These are phyloP conservation scores for Pseudogymnoascus sp. DNA, from an alignment of 2,329 filamentous ascomycete species.

Conservation along the genomic window DNA sequence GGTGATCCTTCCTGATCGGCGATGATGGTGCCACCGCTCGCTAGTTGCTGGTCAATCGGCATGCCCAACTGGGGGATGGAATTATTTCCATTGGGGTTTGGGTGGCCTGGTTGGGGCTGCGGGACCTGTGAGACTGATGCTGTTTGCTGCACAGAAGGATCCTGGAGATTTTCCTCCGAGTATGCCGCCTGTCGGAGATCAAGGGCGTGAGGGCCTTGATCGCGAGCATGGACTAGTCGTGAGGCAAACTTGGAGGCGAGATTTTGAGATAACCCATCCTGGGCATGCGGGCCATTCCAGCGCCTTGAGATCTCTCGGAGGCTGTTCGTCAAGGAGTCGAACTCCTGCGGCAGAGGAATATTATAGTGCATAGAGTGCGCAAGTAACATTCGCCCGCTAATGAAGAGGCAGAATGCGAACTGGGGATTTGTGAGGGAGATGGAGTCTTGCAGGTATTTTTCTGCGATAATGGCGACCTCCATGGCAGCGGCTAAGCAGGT, in stretches of 20 bases:
- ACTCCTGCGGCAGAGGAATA: slow-evolving; percentile 24
- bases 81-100: not conserved
- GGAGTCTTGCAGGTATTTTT: slow-evolving; percentile 23
- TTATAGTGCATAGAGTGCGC: slow-evolving; percentile 31
- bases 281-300: slow-evolving; percentile 29
- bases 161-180: slow-evolving; percentile 22
- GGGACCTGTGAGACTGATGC: not conserved
- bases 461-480: slow-evolving; percentile 23
- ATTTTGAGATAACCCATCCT: slow-evolving; percentile 18
- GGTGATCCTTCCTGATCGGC: slow-evolving; percentile 18
- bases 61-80: not conserved
- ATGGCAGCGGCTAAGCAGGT: slow-evolving; percentile 23
- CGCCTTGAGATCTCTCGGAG: slow-evolving; percentile 32
- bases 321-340: slow-evolving; percentile 30
- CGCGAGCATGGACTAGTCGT: slow-evolving; percentile 24
- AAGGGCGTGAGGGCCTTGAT: slow-evolving; percentile 23
- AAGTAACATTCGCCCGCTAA: slow-evolving; percentile 28
- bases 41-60: not conserved
- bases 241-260: slow-evolving; percentile 31
- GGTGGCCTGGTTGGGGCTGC: not conserved
- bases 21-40: not conserved
- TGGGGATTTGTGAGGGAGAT: slow-evolving; percentile 28
- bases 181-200: slow-evolving; percentile 32
- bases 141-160: not conserved
- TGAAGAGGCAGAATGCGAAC: slow-evolving; percentile 27